Evolutionary conservation across 2,329 filamentous ascomycete species (phyloP), one percentile per base, ranked within the genome.

Genomic region (Daldinia sp.): DNA sequence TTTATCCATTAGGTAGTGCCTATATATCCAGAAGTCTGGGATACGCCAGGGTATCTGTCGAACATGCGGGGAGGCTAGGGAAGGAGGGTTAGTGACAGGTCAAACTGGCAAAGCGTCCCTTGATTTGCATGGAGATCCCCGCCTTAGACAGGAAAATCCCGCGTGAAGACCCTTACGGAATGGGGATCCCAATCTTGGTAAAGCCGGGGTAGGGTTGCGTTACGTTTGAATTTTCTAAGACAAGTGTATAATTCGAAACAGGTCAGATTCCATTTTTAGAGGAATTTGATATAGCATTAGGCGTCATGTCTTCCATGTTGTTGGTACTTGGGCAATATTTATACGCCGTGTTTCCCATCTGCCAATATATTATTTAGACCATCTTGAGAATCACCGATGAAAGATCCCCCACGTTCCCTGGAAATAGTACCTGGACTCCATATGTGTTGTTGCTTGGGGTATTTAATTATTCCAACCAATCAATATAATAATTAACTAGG

Each of bases 141-240:
- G 29, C 60, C 49, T 32, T 13, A 19, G 11, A 56, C n/a, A 50
- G 47, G 21, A 15, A 53, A 58, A 58, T 58, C 60, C 54, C 60
- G 60, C 49, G 54, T 27, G 34, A 41, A 45, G 60, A 58, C 49
- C 49, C 50, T 45, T 43, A 63, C 21, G 37, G n/a, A 30, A 35
- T n/a, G 52, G 48, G 48, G 23, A 51, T 37, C 53, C 45, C 15
- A 35, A 58, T 58, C 60, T 58, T 54, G 47, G 47, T 51, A 56
- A 34, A 32, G 52, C 39, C 15, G 23, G 41, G 21, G 43, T 50
- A 50, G 54, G 60, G 54, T 58, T 58, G 58, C 54, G 54, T 63
- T 58, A 58, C 53, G 15, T 54, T 30, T 15, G 11, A 27, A 15
- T 30, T 27, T 9, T 35, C 3, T 49, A n/a, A 47, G 32, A 43